These are phyloP conservation scores for Suhomyces vadensis DNA, from an alignment of 805 yeast genomes.

Conservation along the genomic window DNA sequence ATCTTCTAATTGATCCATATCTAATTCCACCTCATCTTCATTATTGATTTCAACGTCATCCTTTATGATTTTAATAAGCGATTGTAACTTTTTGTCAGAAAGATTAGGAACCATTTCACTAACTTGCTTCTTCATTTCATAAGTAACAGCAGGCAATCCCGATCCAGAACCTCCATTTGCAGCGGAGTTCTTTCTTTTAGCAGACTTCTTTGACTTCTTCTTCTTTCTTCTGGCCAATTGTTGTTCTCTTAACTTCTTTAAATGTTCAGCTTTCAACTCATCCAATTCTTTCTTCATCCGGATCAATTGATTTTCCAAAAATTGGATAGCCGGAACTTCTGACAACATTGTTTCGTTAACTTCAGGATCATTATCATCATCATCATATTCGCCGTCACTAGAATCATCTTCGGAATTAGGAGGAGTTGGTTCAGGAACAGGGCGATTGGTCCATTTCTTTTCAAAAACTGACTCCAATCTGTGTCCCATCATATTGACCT, in stretches of 20 bases:
- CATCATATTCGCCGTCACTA: conserved; percentile 34
- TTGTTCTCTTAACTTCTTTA: conserved; percentile 65
- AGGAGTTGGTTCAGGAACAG: conserved; percentile 65
- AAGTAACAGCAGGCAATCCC: conserved; percentile 57
- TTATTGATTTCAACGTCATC: conserved; percentile 60
- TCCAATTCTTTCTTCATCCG: conserved; percentile 85
- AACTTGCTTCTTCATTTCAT: conserved; percentile 94
- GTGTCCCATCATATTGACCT: conserved; percentile 94
- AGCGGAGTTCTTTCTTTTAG: conserved; percentile 16
- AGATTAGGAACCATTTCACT: conserved; percentile 78
- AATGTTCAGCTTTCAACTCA: conserved; percentile 75
- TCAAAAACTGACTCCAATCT: conserved; percentile 83
- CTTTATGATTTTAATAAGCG: conserved; percentile 81
- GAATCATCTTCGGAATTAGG: conserved; percentile 45
- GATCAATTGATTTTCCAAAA: conserved; percentile 81
- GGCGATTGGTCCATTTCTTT: conserved; percentile 77
- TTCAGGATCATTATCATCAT: conserved; percentile 62
- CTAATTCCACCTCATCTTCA: conserved; percentile 91
- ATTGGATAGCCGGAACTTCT: conserved; percentile 86
- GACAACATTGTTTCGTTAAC: conserved; percentile 50
- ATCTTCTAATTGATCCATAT: conserved; percentile 89
- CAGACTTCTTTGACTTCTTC: conserved; percentile 38
- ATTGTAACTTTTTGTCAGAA: conserved; percentile 77
- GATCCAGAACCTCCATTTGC: conserved; percentile 25
- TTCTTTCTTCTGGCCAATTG: conserved; percentile 52